Conservation (phyloP, 2,329 filamentous ascomycete genomes). For the Pseudogymnoascus sp. region DNA sequence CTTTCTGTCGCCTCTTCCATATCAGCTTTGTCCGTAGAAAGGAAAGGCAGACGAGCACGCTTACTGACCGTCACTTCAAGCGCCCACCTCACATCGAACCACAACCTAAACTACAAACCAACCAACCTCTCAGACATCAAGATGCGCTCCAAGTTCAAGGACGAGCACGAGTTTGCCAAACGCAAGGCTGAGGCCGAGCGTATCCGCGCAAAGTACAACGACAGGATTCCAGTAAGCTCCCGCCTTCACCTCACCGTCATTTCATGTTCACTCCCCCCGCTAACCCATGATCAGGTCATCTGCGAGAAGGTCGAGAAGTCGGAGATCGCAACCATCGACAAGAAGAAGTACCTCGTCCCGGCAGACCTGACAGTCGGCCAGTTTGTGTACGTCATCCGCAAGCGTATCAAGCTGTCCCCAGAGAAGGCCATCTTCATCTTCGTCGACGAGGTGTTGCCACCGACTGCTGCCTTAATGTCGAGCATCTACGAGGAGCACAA, state of each 20-base stretch:
- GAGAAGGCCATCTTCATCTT: slow-evolving; percentile 99
- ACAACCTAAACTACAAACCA: slow-evolving; percentile 9
- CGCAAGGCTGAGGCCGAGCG: slow-evolving; percentile 99
- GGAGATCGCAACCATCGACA: slow-evolving; percentile 98
- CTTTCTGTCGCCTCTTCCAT: neutral
- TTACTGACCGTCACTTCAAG: slow-evolving; percentile 5
- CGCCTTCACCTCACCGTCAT: slow-evolving; percentile 24
- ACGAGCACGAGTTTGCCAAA: slow-evolving; percentile 99
- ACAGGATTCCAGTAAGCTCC: slow-evolving; percentile 83
- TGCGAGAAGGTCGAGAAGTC: slow-evolving; percentile 99
- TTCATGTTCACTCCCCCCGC: slow-evolving; percentile 21
- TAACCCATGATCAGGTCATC: slow-evolving; percentile 61
- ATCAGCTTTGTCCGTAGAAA: neutral
- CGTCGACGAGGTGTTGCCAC: slow-evolving; percentile 94
- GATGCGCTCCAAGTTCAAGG: slow-evolving; percentile 99
- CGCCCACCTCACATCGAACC: slow-evolving; percentile 1
- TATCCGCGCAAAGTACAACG: slow-evolving; percentile 86
- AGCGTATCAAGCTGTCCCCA: slow-evolving; percentile 98
- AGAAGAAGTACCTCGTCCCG: slow-evolving; percentile 99
- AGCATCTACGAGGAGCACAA: slow-evolving; percentile 99
- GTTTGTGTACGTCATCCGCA: slow-evolving; percentile 99
- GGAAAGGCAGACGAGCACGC: neutral
- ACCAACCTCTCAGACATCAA: slow-evolving; percentile 36
- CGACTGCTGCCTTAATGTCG: slow-evolving; percentile 96
- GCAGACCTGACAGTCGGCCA: slow-evolving; percentile 97